Evolutionary conservation across 768 basidiomycete genomes (phyloP).

Genomic region (Lactarius vividus): DNA sequence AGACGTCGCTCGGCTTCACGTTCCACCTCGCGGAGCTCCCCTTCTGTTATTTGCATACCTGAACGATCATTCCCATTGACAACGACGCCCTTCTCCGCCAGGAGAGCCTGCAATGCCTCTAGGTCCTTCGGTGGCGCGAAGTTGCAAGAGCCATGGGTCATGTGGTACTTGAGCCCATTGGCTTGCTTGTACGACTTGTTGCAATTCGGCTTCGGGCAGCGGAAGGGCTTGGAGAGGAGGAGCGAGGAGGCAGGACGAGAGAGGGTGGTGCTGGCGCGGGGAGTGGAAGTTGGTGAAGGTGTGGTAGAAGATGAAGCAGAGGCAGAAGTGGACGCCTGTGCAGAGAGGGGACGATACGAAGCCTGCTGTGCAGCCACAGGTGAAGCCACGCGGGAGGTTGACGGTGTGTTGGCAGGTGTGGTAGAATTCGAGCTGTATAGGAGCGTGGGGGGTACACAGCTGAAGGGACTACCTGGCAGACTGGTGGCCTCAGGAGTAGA

Average conservation of each 20-base stretch:
- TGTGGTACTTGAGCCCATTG: conserved; percentile 92
- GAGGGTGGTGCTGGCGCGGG: conserved; percentile 45
- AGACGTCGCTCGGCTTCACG: conserved; percentile 80
- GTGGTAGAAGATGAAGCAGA: conserved; percentile 27
- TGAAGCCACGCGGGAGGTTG: conserved; percentile 44
- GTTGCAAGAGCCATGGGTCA: conserved; percentile 90
- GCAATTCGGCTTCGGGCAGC: conserved; percentile 92
- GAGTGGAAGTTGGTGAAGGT: conserved; percentile 31
- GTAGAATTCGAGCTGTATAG: conserved; percentile 41
- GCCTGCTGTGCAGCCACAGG: conserved; percentile 32
- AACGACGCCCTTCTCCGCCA: conserved; percentile 46
- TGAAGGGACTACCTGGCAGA: conserved; percentile 36
- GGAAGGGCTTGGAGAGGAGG: conserved; percentile 82
- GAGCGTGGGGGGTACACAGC: conserved; percentile 65
- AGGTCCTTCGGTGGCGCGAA: conserved; percentile 87
- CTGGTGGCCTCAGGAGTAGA: conserved; percentile 38
- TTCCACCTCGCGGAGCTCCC: conserved; percentile 69
- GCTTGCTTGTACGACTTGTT: conserved; percentile 97
- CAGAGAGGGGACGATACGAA: conserved; percentile 32
- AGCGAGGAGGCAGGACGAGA: conserved; percentile 55
- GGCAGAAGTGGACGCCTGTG: conserved; percentile 30
- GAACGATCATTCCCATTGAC: conserved; percentile 40
- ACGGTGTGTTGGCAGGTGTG: conserved; percentile 49
- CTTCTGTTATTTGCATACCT: conserved; percentile 43
- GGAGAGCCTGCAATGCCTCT: conserved; percentile 69